phyloP scores from a whole-genome alignment of 2,329 filamentous ascomycete species.

The Talaromyces funiculosus region DNA sequence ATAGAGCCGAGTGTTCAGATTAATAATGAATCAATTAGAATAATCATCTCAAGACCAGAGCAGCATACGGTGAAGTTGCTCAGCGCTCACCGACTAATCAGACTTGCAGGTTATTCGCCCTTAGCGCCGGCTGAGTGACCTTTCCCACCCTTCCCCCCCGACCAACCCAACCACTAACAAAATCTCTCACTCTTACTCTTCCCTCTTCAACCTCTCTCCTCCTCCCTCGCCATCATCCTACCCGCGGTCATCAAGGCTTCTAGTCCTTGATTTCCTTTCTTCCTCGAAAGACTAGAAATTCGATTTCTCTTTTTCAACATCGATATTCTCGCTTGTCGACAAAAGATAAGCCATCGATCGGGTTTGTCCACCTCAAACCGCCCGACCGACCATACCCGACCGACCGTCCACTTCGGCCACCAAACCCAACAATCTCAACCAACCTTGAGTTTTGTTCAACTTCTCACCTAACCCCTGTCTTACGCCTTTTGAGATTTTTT shows the following conservation, averaged over 20 bases:
- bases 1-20: neutral
- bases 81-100: constrained; percentile 12
- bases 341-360: neutral
- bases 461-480: neutral
- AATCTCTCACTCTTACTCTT: constrained; percentile 11
- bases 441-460: neutral
- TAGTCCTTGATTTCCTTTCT: constrained; percentile 2
- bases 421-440: neutral
- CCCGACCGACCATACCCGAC: neutral
- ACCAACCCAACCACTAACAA: constrained; percentile 6
- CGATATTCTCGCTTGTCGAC: neutral
- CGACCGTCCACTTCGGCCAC: constrained; percentile 1
- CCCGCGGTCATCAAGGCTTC: constrained; percentile 8
- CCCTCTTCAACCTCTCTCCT: neutral
- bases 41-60: neutral
- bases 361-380: neutral
- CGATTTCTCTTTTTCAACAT: neutral
- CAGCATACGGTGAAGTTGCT: neutral
- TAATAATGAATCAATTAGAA: neutral
- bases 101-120: neutral
- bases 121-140: constrained; percentile 12
- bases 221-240: neutral
- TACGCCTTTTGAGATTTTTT: neutral
- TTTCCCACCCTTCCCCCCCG: neutral
- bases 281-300: neutral